These are phyloP conservation scores for Agaricus bisporus DNA, from an alignment of 768 basidiomycete species.

Conservation along the genomic window DNA sequence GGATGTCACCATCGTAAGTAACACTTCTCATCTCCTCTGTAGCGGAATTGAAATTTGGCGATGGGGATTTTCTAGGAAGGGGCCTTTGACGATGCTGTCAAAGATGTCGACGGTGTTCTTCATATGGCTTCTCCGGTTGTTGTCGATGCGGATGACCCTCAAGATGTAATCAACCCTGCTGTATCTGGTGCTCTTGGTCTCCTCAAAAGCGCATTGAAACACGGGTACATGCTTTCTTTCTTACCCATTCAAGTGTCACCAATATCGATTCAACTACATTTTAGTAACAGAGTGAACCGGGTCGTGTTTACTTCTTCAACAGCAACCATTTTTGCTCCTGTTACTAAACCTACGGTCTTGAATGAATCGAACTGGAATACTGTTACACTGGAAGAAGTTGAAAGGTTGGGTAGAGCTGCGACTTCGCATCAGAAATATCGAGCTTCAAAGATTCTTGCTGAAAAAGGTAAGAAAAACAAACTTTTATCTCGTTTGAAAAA, in stretches of 20 bases:
- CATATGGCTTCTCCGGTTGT: conserved; percentile 10
- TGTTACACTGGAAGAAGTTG: not conserved
- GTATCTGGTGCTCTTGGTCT: conserved; percentile 4
- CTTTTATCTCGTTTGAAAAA: not conserved
- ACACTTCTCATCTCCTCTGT: no score
- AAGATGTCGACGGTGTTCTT: conserved; percentile 9
- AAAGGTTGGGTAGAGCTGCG: conserved; percentile 2
- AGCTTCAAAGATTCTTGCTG: conserved; percentile 7
- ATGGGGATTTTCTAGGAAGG: not conserved
- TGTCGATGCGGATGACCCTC: not conserved
- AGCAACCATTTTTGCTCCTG: not conserved
- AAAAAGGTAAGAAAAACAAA: not conserved
- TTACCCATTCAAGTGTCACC: no score
- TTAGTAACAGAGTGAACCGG: conserved; percentile 2
- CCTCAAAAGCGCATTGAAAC: conserved; percentile 3
- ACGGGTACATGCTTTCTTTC: not conserved
- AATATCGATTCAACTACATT: not conserved
- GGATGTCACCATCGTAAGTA: conserved; percentile 5
- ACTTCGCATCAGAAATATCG: conserved; percentile 1
- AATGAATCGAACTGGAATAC: conserved; percentile 9
- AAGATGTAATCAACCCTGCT: conserved; percentile 8
- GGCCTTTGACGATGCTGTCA: conserved; percentile 7
- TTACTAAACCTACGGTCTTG: not conserved
- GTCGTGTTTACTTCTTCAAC: conserved; percentile 8
- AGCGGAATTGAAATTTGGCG: no score